Evolutionary conservation across 1,284 basidiomycete genomes (phyloP), one percentile per base, ranked within the genome.

Genomic region (Thecaphora thlaspeos): DNA sequence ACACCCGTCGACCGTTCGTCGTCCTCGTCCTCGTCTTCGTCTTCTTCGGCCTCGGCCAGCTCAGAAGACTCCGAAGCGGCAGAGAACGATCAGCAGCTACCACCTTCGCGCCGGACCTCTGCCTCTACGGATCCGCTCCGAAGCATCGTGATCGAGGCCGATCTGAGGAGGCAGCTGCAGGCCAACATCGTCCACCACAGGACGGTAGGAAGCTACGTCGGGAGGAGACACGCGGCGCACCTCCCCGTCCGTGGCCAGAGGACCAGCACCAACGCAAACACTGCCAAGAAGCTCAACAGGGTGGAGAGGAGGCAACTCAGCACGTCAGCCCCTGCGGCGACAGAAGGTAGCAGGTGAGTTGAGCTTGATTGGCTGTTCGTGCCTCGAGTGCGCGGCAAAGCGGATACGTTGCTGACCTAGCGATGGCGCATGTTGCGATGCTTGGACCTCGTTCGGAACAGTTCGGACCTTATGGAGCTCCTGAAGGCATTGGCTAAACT

Each of bases 101-200:
- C 71, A 3, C 66, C 73, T 2, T 68, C 64, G 14, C 62, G 74
- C 55, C 50, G 57, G 4, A 12, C 57, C 1, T 55, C 61, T n/a
- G 41, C 73, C 18, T 17, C 50, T 1, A 46, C 41, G 23, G 75
- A 77, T 41, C 82, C 84, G 1, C 80, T 94, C 58, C 83, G 84
- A 65, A 83, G 84, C 46, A 79, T 94, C 65, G 86, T 85, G 79
- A 86, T 92, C 66, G 90, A 93, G 80, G 83, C 86, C 21, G 91
- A 94, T 76, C 81, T 91, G 69, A 84, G 82, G 71, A 82, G 88
- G 60, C 84, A 88, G 73, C 82, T 91, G 64, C 83, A 84, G 78
- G 90, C 91, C 74, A 91, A 93, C 75, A 91, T 94, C 78, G 86
- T 85, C 10, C 91, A 92, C 79, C 87, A 91, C 79, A 82, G 90